Conservation (phyloP, 495 filamentous ascomycete genomes). For the Glonium stellatum region DNA sequence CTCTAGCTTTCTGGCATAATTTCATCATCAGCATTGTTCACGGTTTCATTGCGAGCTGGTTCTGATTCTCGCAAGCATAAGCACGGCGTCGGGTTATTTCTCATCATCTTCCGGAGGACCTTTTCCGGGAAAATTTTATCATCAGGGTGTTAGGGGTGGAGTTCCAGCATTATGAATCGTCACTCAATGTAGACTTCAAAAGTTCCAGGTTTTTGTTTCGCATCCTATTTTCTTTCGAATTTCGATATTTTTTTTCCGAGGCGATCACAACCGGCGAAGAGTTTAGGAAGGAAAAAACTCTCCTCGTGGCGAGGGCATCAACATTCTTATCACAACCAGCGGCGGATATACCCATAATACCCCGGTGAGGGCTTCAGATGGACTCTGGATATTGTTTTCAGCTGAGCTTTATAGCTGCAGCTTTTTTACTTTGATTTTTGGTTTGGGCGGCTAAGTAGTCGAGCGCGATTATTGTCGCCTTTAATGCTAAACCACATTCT, state of each 20-base stretch:
- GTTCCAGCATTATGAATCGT: neutral
- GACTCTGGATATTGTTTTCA: constrained; percentile 1
- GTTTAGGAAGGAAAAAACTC: neutral
- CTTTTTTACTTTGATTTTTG: neutral
- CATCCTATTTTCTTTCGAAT: neutral
- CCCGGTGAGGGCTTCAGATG: constrained; percentile 21
- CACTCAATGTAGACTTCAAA: neutral
- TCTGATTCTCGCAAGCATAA: constrained; percentile 26
- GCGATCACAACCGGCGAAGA: constrained; percentile 10
- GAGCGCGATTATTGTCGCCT: neutral
- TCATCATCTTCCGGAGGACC: neutral
- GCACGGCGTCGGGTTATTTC: constrained; percentile 12
- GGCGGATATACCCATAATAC: constrained; percentile 27
- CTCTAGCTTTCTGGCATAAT: constrained; percentile 2
- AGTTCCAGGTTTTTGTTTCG: neutral
- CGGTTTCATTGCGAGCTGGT: constrained; percentile 27
- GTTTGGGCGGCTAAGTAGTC: neutral
- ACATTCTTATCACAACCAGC: constrained; percentile 18
- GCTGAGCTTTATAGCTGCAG: neutral
- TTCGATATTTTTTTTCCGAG: neutral
- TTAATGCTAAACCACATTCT: neutral
- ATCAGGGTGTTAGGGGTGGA: too few relatives aligned
- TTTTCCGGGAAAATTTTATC: neutral
- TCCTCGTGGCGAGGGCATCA: constrained; percentile 6
- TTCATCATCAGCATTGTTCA: neutral